phyloP scores from a whole-genome alignment of 2,329 filamentous ascomycete species.

The Clathrospora elynae region DNA sequence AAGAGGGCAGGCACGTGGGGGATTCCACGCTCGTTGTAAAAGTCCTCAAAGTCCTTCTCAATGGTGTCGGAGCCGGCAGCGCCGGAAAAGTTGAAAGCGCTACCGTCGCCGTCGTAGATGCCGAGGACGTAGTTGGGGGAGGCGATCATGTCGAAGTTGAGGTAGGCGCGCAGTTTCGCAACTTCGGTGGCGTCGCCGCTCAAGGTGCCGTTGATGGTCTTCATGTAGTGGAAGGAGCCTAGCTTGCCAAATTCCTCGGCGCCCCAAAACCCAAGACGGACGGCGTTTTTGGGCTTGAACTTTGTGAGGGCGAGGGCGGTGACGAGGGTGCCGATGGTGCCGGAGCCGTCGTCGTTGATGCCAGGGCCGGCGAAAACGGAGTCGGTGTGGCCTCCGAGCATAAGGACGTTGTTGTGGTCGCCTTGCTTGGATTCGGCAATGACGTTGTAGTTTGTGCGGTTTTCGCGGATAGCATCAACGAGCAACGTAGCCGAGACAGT shows the following conservation, averaged over 20 bases:
- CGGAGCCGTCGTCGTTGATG: constrained; percentile 52
- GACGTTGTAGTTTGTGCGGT: constrained; percentile 53
- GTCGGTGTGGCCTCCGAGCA: constrained; percentile 50
- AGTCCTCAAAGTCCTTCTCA: constrained; percentile 44
- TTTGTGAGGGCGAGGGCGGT: constrained; percentile 48
- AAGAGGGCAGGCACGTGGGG: constrained; percentile 45
- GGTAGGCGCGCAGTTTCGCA: constrained; percentile 48
- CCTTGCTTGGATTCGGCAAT: constrained; percentile 48
- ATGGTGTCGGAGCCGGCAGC: constrained; percentile 44
- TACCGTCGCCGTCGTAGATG: constrained; percentile 49
- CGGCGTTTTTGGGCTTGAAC: constrained; percentile 49
- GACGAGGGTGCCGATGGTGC: constrained; percentile 47
- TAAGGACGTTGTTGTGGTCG: constrained; percentile 50
- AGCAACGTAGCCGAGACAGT: constrained; percentile 42
- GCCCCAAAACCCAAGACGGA: constrained; percentile 50
- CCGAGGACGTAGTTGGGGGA: constrained; percentile 49
- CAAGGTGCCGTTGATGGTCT: constrained; percentile 42
- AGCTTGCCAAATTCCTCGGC: constrained; percentile 51
- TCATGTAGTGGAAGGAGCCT: constrained; percentile 48
- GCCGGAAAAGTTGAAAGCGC: constrained; percentile 46
- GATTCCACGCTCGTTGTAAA: constrained; percentile 44
- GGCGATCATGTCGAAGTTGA: constrained; percentile 54
- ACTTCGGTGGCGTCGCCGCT: constrained; percentile 38
- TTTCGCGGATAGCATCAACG: constrained; percentile 53
- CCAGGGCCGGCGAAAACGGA: constrained; percentile 51